These are phyloP conservation scores for Magnolia officinalis DNA, from an alignment of 164 flowering plant genomes.

Conservation along the genomic window DNA sequence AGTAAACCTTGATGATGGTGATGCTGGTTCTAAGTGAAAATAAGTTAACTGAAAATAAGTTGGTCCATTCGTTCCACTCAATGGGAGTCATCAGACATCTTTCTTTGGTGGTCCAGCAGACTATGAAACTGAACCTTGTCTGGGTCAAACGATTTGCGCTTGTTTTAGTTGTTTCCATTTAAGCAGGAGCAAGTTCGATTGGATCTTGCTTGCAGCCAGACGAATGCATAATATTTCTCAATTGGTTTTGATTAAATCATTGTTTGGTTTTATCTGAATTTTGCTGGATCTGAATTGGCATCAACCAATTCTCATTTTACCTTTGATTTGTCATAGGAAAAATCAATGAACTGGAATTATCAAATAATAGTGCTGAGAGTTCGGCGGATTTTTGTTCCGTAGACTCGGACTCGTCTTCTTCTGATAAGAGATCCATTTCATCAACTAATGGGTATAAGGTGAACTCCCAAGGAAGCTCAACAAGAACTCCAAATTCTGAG, in stretches of 20 bases:
- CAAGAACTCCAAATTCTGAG: slow-evolving; percentile 1
- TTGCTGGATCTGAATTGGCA: background rate
- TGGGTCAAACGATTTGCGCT: background rate
- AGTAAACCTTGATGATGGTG: too few relatives aligned
- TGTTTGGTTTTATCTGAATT: background rate
- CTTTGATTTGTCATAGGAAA: slow-evolving; percentile 3
- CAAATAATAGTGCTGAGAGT: background rate
- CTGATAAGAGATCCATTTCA: background rate
- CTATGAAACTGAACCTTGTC: background rate
- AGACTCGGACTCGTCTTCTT: background rate
- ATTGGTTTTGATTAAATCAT: background rate
- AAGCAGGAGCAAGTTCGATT: too few relatives aligned
- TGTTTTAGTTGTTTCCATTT: background rate
- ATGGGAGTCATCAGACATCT: background rate
- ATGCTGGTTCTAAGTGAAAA: too few relatives aligned
- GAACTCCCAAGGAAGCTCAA: background rate
- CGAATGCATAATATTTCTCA: too few relatives aligned
- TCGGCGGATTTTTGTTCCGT: background rate
- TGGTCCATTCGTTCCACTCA: too few relatives aligned
- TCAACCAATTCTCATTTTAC: too few relatives aligned
- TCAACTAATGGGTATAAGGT: background rate
- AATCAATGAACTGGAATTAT: background rate
- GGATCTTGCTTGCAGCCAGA: too few relatives aligned
- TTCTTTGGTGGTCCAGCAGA: background rate
- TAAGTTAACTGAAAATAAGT: too few relatives aligned